Base-by-base conservation (phyloP, 495 filamentous ascomycete genomes). In the Penicillium fimorum region DNA sequence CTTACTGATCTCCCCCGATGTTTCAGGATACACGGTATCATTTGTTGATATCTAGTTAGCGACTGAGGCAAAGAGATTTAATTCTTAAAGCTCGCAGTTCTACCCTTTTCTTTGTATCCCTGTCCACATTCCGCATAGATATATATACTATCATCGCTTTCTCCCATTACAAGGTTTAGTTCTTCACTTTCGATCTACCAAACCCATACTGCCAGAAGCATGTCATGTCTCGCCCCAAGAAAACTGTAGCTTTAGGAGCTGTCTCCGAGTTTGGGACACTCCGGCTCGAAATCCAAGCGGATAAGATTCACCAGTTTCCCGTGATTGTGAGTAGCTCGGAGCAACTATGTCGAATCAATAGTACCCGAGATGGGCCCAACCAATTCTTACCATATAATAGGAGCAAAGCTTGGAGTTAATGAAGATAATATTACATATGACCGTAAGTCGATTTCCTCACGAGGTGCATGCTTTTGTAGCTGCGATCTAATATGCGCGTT, bases 361-460 rank as follows among this genome's bases (percentile, higher is more conserved):
- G 33, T 11, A 13, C 4, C 33, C 11, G 33, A 33, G 33, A 35
- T 13, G 33, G 12, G 15, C 5, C 33, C 33, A 35, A 13, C 33
- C 11, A 15, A 35, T 12, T 35, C 33, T 35, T 35, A 35, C 5
- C 4, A 12, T 15, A 47, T 58, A 58, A 47, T 68, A 77, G 53
- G 70, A 70, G 41, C 78, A 81, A 51, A 82, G 78, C 53, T 63
- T 76, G 33, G 74, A 81, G 53, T 63, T 82, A 44, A 67, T 80
- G 9, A 76, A 81, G 57, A 77, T 76, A 5, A 71, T 79, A 59
- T 40, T 81, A 11, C 77, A 79, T 57, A 66, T 69, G 20, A 65
- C 67, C 46, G 70, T 72, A 43, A 61, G 71, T 65, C 60, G 48
- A 46, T 38, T 47, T 44, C 15, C 13, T 3, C 54, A 17, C 18